phyloP scores from a whole-genome alignment of 1,284 basidiomycete genomes.

The Cutaneotrichosporon mucoides region DNA sequence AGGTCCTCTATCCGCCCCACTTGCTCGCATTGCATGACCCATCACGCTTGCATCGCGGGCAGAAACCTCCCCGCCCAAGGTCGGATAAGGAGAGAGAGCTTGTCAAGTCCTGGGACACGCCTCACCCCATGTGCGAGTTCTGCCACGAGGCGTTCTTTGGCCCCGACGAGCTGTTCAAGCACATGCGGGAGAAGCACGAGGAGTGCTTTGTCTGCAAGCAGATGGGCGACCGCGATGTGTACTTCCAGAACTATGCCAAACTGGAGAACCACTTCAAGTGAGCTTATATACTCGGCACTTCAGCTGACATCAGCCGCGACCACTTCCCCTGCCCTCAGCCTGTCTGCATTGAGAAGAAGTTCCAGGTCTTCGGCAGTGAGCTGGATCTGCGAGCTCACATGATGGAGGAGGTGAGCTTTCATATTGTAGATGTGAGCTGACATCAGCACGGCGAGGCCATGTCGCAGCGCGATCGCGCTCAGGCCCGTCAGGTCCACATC shows the following conservation, averaged over 20 bases:
- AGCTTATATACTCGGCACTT: conserved; percentile 20
- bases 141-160: conserved; percentile 86
- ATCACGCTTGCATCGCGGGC: conserved; percentile 58
- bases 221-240: conserved; percentile 72
- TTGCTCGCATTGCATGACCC: conserved; percentile 74
- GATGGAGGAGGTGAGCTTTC: conserved; percentile 53
- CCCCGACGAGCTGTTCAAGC: conserved; percentile 86
- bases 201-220: conserved; percentile 94
- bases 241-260: conserved; percentile 73
- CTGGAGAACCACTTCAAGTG: conserved; percentile 56
- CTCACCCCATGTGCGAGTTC: conserved; percentile 58
- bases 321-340: conserved; percentile 77
- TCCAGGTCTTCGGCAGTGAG: conserved; percentile 84
- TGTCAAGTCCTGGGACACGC: conserved; percentile 45
- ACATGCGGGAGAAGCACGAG: conserved; percentile 91
- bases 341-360: conserved; percentile 78
- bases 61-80: conserved; percentile 38
- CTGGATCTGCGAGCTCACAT: conserved; percentile 91
- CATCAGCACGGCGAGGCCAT: conserved; percentile 70
- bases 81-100: conserved; percentile 42
- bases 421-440: background rate
- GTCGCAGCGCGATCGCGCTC: conserved; percentile 69
- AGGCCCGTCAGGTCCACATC: conserved; percentile 71
- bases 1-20: conserved; percentile 73
- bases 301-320: conserved; percentile 36